Evolutionary conservation across 768 basidiomycete genomes (phyloP).

Genomic region (Serpula lacrymans): DNA sequence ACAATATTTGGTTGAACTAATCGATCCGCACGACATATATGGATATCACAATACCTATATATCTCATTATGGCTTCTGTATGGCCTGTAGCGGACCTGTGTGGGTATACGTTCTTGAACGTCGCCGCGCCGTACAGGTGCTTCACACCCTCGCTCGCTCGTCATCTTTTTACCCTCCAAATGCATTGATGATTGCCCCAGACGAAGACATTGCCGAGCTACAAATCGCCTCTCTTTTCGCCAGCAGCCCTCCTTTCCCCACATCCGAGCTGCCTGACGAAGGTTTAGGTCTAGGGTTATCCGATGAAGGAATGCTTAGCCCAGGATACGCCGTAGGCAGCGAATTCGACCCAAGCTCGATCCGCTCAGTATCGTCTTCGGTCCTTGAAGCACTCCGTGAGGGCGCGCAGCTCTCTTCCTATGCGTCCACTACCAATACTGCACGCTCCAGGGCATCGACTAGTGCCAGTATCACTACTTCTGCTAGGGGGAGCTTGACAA

Average conservation of each 20-base stretch:
- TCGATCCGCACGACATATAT: too few species aligned
- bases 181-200: slow-evolving; percentile 70
- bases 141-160: slow-evolving; percentile 70
- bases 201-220: slow-evolving; percentile 66
- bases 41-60: too few species aligned
- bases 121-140: slow-evolving; percentile 75
- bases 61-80: too few species aligned
- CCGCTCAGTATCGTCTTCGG: slow-evolving; percentile 44
- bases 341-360: slow-evolving; percentile 33
- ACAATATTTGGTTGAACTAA: too few species aligned
- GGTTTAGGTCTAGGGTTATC: too few species aligned
- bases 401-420: too few species aligned
- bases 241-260: slow-evolving; percentile 79
- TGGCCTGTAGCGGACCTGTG: slow-evolving; percentile 73
- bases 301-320: too few species aligned
- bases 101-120: slow-evolving; percentile 91
- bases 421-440: too few species aligned
- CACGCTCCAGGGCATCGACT: too few species aligned
- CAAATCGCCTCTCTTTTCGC: slow-evolving; percentile 78
- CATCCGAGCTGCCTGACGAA: slow-evolving; percentile 49
- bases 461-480: slow-evolving; percentile 31
- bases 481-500: too few species aligned
- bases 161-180: too few species aligned
- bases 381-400: slow-evolving; percentile 41
- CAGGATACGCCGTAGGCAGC: slow-evolving; percentile 19